Evolutionary conservation across 495 filamentous ascomycete species (phyloP).

Genomic region (Pseudomonodictys pantanalensis): DNA sequence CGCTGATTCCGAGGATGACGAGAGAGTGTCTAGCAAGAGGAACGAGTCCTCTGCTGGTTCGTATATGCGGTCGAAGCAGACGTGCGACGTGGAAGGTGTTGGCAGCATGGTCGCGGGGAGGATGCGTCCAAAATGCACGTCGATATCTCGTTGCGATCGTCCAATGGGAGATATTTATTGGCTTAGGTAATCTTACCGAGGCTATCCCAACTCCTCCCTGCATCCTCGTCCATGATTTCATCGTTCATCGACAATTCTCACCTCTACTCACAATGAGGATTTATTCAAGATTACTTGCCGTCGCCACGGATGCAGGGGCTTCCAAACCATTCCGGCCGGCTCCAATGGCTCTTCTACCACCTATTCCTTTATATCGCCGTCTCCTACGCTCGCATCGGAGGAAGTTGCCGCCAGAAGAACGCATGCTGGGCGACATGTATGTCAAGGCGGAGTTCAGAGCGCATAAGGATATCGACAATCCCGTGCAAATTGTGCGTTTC

Average conservation of each 20-base stretch:
- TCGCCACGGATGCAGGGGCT: constrained; percentile 29
- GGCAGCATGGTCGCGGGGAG: constrained; percentile 70
- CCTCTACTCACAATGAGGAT: constrained; percentile 19
- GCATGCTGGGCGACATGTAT: constrained; percentile 84
- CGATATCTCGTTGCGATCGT: not conserved
- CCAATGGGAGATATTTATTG: not conserved
- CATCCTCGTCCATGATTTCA: not conserved
- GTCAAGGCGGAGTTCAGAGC: constrained; percentile 86
- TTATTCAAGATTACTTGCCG: constrained; percentile 15
- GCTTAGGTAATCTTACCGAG: not conserved
- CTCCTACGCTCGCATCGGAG: constrained; percentile 82
- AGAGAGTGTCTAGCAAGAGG: constrained; percentile 88
- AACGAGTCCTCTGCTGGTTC: constrained; percentile 94
- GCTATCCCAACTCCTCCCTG: not conserved
- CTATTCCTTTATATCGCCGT: constrained; percentile 84
- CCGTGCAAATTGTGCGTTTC: constrained; percentile 75
- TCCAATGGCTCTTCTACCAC: constrained; percentile 78
- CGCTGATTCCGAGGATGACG: constrained; percentile 63
- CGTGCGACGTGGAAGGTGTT: constrained; percentile 87
- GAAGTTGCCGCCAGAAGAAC: constrained; percentile 67
- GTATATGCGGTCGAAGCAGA: constrained; percentile 81
- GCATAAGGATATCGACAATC: constrained; percentile 81
- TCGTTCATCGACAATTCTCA: not conserved
- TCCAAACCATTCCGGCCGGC: constrained; percentile 55
- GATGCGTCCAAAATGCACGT: not conserved